phyloP scores from a whole-genome alignment of 2,329 filamentous ascomycete species.

The Fusarium verticillioides region DNA sequence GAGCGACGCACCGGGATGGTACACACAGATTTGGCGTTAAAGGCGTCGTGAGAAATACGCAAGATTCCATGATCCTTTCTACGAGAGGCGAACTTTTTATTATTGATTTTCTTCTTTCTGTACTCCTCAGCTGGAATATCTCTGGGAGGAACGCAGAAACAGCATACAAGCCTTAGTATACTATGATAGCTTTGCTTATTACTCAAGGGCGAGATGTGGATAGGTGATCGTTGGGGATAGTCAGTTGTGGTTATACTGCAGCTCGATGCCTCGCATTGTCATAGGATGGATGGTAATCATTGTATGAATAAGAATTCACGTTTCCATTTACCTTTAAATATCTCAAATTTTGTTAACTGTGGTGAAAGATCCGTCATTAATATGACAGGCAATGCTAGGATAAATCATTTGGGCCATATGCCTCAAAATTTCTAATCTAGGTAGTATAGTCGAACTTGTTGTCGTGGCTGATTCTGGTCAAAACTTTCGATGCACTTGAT shows the following conservation, averaged over 20 bases:
- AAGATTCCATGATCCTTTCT: slow-evolving; percentile 37
- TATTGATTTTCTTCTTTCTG: slow-evolving; percentile 19
- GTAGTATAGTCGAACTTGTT: not conserved
- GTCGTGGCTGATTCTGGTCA: not conserved
- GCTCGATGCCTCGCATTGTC: slow-evolving; percentile 26
- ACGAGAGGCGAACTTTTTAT: slow-evolving; percentile 23
- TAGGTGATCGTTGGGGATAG: slow-evolving; percentile 9
- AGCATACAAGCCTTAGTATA: slow-evolving; percentile 36
- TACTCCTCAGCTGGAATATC: slow-evolving; percentile 2
- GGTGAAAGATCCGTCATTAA: not conserved
- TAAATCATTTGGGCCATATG: too few relatives aligned
- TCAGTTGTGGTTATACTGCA: slow-evolving; percentile 9
- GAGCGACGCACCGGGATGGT: slow-evolving; percentile 38
- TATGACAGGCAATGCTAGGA: too few relatives aligned
- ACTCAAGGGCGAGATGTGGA: slow-evolving; percentile 14
- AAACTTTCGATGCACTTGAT: not conserved
- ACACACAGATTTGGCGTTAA: slow-evolving; percentile 43
- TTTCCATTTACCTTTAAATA: slow-evolving; percentile 17
- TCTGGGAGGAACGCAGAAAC: slow-evolving; percentile 16
- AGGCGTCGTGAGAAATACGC: slow-evolving; percentile 44
- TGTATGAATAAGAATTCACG: slow-evolving; percentile 43
- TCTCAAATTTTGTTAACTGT: not conserved
- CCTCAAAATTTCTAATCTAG: not conserved
- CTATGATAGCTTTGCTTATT: slow-evolving; percentile 29
- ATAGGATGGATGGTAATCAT: slow-evolving; percentile 42